Conservation (phyloP, 345 rosid species). For the Salix suchowensis region DNA sequence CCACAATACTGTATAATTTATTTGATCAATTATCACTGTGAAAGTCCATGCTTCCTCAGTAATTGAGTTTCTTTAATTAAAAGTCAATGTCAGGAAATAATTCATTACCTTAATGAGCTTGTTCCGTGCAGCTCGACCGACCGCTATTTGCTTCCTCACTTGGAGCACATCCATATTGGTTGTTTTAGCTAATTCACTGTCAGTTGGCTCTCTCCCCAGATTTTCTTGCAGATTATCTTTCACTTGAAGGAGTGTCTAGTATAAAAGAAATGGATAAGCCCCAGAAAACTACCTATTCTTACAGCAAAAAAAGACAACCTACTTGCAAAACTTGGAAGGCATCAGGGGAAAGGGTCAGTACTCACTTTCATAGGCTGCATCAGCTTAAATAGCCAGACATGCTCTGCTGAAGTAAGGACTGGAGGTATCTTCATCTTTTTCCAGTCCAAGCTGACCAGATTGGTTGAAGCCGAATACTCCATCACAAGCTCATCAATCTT, state of each 20-base stretch:
- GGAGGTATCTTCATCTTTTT: slow-evolving; percentile 95
- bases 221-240: slow-evolving; percentile 47
- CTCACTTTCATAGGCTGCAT: slow-evolving; percentile 94
- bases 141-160: slow-evolving; percentile 50
- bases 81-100: neutral
- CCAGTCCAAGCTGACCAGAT: slow-evolving; percentile 83
- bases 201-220: slow-evolving; percentile 59
- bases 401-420: slow-evolving; percentile 73
- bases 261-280: slow-evolving; percentile 16
- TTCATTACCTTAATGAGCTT: slow-evolving; percentile 75
- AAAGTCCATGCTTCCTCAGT: neutral
- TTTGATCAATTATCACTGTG: neutral
- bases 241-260: slow-evolving; percentile 56
- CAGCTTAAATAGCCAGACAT: slow-evolving; percentile 81
- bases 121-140: slow-evolving; percentile 83
- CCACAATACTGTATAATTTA: neutral
- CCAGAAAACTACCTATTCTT: slow-evolving; percentile 10
- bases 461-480: slow-evolving; percentile 67
- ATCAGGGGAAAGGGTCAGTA: neutral
- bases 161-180: slow-evolving; percentile 39
- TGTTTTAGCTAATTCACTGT: slow-evolving; percentile 62
- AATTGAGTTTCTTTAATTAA: neutral
- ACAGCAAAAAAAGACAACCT: neutral
- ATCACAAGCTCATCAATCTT: slow-evolving; percentile 71
- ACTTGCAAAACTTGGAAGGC: neutral